Base-by-base conservation (phyloP, 1,284 basidiomycete species). In the Ceratobasidium sp. region DNA sequence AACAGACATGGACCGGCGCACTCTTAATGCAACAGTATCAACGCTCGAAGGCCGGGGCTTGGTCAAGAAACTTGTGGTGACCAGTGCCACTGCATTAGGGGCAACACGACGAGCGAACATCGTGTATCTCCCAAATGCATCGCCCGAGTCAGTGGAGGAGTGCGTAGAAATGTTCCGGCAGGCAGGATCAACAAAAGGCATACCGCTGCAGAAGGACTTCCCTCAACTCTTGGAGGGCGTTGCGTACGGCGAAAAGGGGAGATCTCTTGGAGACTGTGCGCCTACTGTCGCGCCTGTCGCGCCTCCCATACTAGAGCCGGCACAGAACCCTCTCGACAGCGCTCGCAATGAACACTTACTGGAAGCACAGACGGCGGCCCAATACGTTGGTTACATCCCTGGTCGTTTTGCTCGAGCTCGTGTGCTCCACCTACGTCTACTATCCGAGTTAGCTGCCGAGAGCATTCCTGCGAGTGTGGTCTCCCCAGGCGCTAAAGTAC, bases 1-100 rank as follows among this genome's bases (percentile, higher is more conserved):
- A 11, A 86, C 88, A 32, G 85, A 85, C 67, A 85, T 90, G 26
- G 93, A 95, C 79, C 91, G 89, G 79, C 86, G 91, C 13, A 94
- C 92, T 0, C 82, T 89, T 21, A 83, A 84, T 28, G 79, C 84
- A 1, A 87, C 90, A 0, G 81, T 92, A 55, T 85, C 85, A 70
- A 86, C 81, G 26, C 81, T 94, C 76, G 89, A 91, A 79, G 81
- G 80, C 47, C 86, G 85, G 41, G 88, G 88, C 8, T 85, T 87
- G 74, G 81, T 95, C 74, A 92, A 88, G 79, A 83, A 88, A 74
- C 79, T 93, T 38, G 88, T 85, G 74, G 89, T 69, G 18, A 57
- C 90, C 0, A 83, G 84, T 14, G 81, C 92, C 46, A 80, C 83
- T 26, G 84, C 85, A 26, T 88, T 87, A 3, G 89, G 89, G 14